Evolutionary conservation across 352 stramenopile genomes (phyloP), one percentile per base, ranked within the genome.

Genomic region (Phytopythium kandeliae): DNA sequence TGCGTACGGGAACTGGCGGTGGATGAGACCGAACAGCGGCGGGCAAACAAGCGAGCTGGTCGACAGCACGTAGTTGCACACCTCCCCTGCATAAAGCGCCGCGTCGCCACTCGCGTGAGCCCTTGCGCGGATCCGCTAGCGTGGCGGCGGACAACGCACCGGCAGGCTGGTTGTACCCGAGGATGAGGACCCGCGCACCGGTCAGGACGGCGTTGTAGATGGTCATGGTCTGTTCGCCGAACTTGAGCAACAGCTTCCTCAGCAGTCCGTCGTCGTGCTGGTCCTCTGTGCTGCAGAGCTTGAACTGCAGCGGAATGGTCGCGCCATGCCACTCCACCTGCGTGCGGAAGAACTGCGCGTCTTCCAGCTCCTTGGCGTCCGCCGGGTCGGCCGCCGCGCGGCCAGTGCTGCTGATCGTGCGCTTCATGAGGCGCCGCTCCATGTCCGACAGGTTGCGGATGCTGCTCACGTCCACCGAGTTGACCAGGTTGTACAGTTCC

Each of bases 181-280:
- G 58, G 34, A 95, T 78, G 25, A 95, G 60, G 45, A 95, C 78
- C 0, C 85, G 66, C 38, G 78, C 69, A 8, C 85, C 85, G 0
- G 79, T 91, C 40, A 95, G 63, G n/a, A 95, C 74, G 0, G 85
- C 83, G 47, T 95, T 95, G 55, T 89, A 95, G 41, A 95, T 48
- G n/a, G 75, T 37, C 82, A 93, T 95, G 0, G 63, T 85, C 51
- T 95, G 74, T 34, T 93, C 85, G 33, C 82, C 82, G 63, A 95
- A 95, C 35, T 74, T 89, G 26, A 76, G 61, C 48, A 95, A 35
- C 17, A 95, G 62, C 26, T 84, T 69, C 3, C 64, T 71, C 52
- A 95, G 51, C 8, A 83, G 73, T 2, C 80, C 85, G 40, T 92
- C 67, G 52, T 92, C 82, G 55, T 92, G 83, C 50, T 95, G 85